Percentiles rank a stretch among this genome's conserved stretches.
These are phyloP conservation scores for Colletotrichum sp. DNA, from an alignment of 2,329 filamentous ascomycete species.

Conservation along the genomic window DNA sequence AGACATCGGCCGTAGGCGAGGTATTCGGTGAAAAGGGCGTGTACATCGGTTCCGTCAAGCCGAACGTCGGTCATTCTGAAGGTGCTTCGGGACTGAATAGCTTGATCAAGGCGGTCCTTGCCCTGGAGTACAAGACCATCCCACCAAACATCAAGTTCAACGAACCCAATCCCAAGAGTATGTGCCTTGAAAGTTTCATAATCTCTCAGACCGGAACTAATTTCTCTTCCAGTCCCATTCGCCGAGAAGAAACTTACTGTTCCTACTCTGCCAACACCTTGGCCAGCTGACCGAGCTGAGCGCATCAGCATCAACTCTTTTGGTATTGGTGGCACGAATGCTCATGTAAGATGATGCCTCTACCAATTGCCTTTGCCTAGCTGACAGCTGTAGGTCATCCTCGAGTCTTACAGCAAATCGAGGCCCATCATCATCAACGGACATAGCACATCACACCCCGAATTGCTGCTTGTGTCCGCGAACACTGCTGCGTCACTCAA, in stretches of 20 bases:
- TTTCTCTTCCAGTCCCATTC: accelerated
- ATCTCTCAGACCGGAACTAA: accelerated
- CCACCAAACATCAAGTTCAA: conserved; percentile 42
- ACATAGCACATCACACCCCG: neutral
- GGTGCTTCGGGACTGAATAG: conserved; percentile 43
- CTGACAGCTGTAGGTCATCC: neutral
- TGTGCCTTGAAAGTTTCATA: conserved; percentile 22
- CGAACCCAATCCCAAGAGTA: conserved; percentile 28
- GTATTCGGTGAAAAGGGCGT: conserved; percentile 20
- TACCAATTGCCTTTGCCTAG: too few relatives aligned
- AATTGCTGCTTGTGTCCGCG: conserved; percentile 15
- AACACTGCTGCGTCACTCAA: conserved; percentile 25
- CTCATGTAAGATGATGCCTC: conserved; percentile 29
- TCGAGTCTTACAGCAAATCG: neutral
- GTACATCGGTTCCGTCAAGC: conserved; percentile 35
- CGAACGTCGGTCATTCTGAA: conserved; percentile 48
- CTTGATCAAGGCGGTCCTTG: conserved; percentile 47
- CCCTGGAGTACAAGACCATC: conserved; percentile 41
- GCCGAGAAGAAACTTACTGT: conserved; percentile 25
- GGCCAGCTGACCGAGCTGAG: conserved; percentile 28
- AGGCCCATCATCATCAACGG: neutral
- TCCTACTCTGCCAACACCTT: conserved; percentile 25
- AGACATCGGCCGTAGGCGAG: conserved; percentile 33
- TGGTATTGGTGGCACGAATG: conserved; percentile 39
- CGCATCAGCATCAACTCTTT: conserved; percentile 40